Conservation (phyloP, 2,329 filamentous ascomycete genomes). For the Penicillium sp. region DNA sequence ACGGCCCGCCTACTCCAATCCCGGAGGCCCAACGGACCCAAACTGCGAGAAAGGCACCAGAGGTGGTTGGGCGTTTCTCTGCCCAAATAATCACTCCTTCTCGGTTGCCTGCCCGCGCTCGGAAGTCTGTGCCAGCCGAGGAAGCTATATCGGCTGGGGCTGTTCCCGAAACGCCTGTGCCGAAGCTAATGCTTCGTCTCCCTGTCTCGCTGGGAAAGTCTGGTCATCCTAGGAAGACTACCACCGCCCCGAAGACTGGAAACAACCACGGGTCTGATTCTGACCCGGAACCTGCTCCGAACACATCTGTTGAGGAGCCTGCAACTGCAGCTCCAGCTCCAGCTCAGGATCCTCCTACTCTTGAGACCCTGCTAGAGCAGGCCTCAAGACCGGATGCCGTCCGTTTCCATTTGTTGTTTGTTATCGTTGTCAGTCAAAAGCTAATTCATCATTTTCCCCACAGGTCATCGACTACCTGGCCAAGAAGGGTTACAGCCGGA, state of each 20-base stretch:
- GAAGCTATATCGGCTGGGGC: not conserved
- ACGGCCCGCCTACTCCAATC: not conserved
- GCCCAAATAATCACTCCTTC: not conserved
- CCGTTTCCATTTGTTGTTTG: not conserved
- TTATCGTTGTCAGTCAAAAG: too few species aligned
- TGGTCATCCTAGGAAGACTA: too few species aligned
- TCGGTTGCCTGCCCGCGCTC: not conserved
- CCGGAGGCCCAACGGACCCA: not conserved
- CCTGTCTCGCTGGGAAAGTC: not conserved
- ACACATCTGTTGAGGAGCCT: not conserved
- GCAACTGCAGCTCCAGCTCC: not conserved
- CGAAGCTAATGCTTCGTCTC: not conserved
- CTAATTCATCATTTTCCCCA: not conserved
- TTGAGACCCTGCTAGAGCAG: not conserved
- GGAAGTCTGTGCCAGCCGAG: not conserved
- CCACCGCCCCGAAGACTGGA: not conserved
- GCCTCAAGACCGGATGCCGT: not conserved
- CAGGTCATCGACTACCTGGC: conserved; percentile 91
- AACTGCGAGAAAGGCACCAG: not conserved
- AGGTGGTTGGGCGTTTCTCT: not conserved
- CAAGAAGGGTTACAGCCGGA: conserved; percentile 91
- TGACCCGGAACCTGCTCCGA: not conserved
- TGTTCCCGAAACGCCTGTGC: not conserved
- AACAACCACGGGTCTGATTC: not conserved
- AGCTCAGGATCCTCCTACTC: not conserved